Conservation (phyloP, 192 early-diverging fungal species). For the Coemansia sp. region DNA sequence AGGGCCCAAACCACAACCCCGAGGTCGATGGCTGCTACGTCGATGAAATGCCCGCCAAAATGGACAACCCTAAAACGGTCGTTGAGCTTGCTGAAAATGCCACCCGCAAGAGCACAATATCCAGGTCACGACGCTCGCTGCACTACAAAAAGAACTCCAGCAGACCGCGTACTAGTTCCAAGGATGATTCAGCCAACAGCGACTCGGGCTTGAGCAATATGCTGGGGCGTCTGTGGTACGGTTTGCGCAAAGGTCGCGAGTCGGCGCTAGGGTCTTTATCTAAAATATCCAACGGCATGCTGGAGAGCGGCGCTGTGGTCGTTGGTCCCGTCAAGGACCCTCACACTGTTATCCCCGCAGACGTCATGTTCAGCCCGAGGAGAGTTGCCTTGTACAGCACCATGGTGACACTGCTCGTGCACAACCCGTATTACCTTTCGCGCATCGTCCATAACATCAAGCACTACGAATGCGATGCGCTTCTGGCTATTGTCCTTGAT, state of each 20-base stretch:
- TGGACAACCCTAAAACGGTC: conserved; percentile 16
- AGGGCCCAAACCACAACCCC: neutral
- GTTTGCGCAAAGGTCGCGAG: conserved; percentile 20
- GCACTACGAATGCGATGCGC: conserved; percentile 45
- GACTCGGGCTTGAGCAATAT: neutral
- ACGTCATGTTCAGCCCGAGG: conserved; percentile 42
- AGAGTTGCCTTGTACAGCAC: conserved; percentile 30
- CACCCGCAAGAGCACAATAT: neutral
- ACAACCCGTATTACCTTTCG: conserved; percentile 40
- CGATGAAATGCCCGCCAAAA: conserved; percentile 24
- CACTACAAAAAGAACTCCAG: neutral
- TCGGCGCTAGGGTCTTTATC: neutral
- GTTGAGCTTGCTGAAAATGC: neutral
- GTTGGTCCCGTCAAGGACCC: conserved; percentile 30
- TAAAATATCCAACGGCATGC: neutral
- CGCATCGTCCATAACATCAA: conserved; percentile 32
- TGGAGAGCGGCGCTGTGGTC: conserved; percentile 27
- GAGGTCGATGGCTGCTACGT: conserved; percentile 11
- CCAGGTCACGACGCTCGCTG: neutral
- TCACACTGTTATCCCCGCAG: conserved; percentile 33
- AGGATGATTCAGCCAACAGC: neutral
- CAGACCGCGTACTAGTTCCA: neutral
- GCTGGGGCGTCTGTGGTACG: conserved; percentile 29
- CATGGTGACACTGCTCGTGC: conserved; percentile 34
- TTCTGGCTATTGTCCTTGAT: conserved; percentile 37